These are phyloP conservation scores for Monilinia vaccinii-corymbosi DNA, from an alignment of 2,329 filamentous ascomycete genomes.

Conservation along the genomic window DNA sequence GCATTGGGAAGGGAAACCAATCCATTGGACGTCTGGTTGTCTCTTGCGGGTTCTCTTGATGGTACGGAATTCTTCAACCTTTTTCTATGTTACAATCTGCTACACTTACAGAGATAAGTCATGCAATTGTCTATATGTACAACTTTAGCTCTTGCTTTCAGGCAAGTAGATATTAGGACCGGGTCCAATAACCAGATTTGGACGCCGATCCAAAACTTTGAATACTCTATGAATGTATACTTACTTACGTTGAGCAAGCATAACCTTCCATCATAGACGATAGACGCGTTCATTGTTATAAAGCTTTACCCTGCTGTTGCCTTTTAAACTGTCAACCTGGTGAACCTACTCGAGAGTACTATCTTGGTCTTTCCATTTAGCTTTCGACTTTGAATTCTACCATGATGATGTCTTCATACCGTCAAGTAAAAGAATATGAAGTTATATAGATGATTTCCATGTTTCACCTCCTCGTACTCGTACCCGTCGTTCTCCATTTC, in stretches of 20 bases:
- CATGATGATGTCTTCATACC: too few species aligned
- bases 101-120: slow-evolving; percentile 13
- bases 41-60: slow-evolving; percentile 2
- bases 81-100: slow-evolving; percentile 18
- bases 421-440: too few species aligned
- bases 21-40: slow-evolving; percentile 26
- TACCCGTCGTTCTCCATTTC: too few species aligned
- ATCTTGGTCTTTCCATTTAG: too few species aligned
- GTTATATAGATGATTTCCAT: too few species aligned
- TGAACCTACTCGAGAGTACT: too few species aligned
- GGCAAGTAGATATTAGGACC: slow-evolving; percentile 18
- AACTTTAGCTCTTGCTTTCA: slow-evolving; percentile 19
- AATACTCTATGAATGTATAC: slow-evolving; percentile 3
- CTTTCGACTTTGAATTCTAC: too few species aligned
- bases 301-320: too few species aligned
- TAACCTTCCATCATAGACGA: background rate
- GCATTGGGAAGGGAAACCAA: slow-evolving; percentile 15
- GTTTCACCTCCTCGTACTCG: background rate
- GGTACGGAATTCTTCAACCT: background rate
- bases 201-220: slow-evolving; percentile 7
- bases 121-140: slow-evolving; percentile 26
- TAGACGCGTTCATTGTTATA: background rate
- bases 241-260: background rate
- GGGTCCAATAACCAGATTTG: slow-evolving; percentile 11
- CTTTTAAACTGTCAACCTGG: too few species aligned